phyloP scores from a whole-genome alignment of 306 rosid genomes.

The Trifolium dubium region DNA sequence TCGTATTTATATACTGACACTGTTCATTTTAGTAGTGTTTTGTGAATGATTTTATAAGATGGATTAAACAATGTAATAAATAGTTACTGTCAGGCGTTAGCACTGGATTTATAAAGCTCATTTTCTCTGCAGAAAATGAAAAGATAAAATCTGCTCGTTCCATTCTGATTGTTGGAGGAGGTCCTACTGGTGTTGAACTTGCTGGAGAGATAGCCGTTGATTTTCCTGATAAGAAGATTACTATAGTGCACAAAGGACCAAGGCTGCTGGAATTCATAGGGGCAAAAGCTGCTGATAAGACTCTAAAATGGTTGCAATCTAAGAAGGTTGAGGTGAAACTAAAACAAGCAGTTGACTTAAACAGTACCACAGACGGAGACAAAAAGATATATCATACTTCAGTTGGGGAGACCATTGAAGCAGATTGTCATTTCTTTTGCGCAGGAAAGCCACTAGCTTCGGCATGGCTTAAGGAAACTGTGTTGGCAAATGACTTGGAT shows the following conservation, averaged over 20 bases:
- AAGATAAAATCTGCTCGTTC: slow-evolving; percentile 69
- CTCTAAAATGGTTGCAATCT: slow-evolving; percentile 63
- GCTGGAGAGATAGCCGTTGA: slow-evolving; percentile 84
- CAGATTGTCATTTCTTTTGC: slow-evolving; percentile 75
- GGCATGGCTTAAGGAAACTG: slow-evolving; percentile 70
- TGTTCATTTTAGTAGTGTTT: slow-evolving; percentile 22
- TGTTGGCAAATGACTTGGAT: slow-evolving; percentile 55
- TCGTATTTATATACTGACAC: slow-evolving; percentile 24
- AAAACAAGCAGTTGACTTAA: slow-evolving; percentile 55
- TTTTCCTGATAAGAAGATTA: slow-evolving; percentile 66
- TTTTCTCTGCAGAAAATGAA: slow-evolving; percentile 57
- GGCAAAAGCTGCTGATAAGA: slow-evolving; percentile 62
- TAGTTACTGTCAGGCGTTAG: slow-evolving; percentile 4
- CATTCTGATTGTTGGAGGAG: slow-evolving; percentile 86
- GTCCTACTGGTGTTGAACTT: slow-evolving; percentile 90
- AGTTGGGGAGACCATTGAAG: slow-evolving; percentile 58
- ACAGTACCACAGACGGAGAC: slow-evolving; percentile 40
- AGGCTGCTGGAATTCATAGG: slow-evolving; percentile 84
- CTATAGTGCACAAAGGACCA: slow-evolving; percentile 68
- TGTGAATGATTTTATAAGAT: slow-evolving; percentile 25
- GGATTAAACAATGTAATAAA: slow-evolving; percentile 10
- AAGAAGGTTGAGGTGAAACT: slow-evolving; percentile 67
- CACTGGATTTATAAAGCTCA: slow-evolving; percentile 25
- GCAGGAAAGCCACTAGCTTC: slow-evolving; percentile 58
- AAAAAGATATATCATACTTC: slow-evolving; percentile 57